A percentile compares a stretch with the other conserved stretches of the same genome.
Conservation (phyloP, 164 flowering plant species). For the Sedum album region DNA sequence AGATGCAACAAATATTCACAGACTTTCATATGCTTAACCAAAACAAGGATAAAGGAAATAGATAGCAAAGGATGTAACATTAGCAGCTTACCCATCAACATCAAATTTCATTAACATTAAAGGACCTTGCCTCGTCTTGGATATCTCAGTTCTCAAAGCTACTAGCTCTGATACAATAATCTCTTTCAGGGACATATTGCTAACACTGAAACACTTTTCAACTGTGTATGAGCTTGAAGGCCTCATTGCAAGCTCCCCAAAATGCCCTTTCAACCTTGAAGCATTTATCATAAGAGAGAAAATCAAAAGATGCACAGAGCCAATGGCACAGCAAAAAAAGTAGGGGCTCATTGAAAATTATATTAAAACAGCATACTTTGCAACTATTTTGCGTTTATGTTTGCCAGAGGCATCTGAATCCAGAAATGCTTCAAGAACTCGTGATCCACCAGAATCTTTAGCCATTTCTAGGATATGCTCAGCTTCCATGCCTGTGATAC, state of each 20-base stretch:
- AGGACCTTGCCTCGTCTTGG: conserved; percentile 86
- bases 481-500: conserved; percentile 66
- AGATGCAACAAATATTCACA: background rate
- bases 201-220: conserved; percentile 62
- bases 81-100: conserved; percentile 56
- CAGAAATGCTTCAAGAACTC: conserved; percentile 81
- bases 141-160: conserved; percentile 51
- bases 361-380: conserved; percentile 34
- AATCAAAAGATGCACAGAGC: background rate
- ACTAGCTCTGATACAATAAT: conserved; percentile 57
- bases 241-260: conserved; percentile 70
- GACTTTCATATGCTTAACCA: background rate
- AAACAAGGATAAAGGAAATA: background rate
- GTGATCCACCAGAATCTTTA: conserved; percentile 69
- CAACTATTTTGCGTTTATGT: conserved; percentile 54
- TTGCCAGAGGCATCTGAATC: conserved; percentile 52
- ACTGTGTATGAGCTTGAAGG: conserved; percentile 74
- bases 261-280: conserved; percentile 65
- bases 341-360: too few relatives aligned
- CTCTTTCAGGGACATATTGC: conserved; percentile 52
- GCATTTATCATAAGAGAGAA: conserved; percentile 1
- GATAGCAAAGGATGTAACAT: background rate
- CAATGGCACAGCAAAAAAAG: background rate
- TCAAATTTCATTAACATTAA: conserved; percentile 69
- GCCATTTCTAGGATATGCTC: conserved; percentile 51